Base-by-base conservation (phyloP, 805 yeast species). In the Gaillardinia entomophila region DNA sequence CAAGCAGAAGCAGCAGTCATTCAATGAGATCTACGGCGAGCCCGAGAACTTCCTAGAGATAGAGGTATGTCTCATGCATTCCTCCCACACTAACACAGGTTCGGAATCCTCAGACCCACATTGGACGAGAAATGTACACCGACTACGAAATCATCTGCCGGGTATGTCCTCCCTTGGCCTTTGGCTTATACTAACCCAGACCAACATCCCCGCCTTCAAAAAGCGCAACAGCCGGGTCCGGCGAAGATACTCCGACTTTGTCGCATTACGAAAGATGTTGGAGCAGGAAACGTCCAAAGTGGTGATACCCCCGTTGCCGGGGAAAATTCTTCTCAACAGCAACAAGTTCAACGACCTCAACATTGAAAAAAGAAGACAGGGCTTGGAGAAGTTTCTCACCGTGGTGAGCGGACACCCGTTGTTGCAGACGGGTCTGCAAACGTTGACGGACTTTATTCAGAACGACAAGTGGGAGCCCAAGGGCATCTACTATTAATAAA, bases 21-120 rank as follows among this genome's bases (percentile, higher is more conserved):
- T 79, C 54, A 83, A 77, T 41, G 95, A 87, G 47, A 71, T 84
- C 27, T 92, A 92, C 51, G 96, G 94, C 0, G 95, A 84, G 47
- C 97, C 97, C 0, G 97, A 92, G 57, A 86, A 87, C 60, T 86
- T 88, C 50, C 70, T 90, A 26, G 98, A 90, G 59, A 79, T 92
- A 23, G 97, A 89, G 56, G 95, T 88, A 37, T 38, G 66, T 34
- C 15, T 10, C 12, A 4, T n/a, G n/a, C n/a, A n/a, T n/a, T n/a
- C n/a, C n/a, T n/a, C 13, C 17, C 17, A 19, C 31, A 43, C 60
- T 53, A 53, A 52, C 58, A 15, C 33, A 66, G 72, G 74, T 72
- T 31, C 66, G 73, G 17, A 80, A 80, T 52, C 94, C 95, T 8
- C 75, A 77, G 41, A 86, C 95, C 0, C 94, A 85, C 48, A 59